Percentiles rank a stretch among this genome's conserved stretches.
Evolutionary conservation across 2,329 filamentous ascomycete genomes (phyloP).

Genomic region (Colletotrichum aenigma): DNA sequence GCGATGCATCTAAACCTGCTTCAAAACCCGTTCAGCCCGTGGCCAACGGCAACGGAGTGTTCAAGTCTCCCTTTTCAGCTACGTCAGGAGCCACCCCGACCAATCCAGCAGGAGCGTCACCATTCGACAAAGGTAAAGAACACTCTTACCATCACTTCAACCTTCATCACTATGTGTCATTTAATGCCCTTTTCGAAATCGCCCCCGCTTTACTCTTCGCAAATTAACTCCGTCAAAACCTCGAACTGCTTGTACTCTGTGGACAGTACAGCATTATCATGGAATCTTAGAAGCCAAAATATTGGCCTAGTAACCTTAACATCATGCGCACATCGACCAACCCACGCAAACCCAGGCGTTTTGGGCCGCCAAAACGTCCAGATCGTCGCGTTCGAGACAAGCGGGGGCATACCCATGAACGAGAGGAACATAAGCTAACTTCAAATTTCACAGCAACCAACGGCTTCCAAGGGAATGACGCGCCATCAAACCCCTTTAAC

Average conservation of each 20-base stretch:
- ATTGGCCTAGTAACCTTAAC: not conserved
- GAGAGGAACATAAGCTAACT: constrained; percentile 6
- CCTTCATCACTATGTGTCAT: not conserved
- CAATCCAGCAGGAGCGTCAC: not conserved
- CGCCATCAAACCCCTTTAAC: not conserved
- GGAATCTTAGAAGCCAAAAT: not conserved
- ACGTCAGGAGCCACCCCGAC: not conserved
- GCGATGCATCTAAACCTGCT: not conserved
- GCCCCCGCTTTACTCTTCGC: not conserved
- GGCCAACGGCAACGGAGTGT: not conserved
- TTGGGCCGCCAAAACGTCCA: not conserved
- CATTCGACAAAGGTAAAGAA: constrained; percentile 14
- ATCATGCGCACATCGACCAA: not conserved
- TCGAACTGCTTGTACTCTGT: not conserved
- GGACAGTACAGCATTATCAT: not conserved
- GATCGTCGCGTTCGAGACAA: not conserved
- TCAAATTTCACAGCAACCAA: not conserved
- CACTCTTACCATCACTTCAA: not conserved
- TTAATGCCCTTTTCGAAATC: not conserved
- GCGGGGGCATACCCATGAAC: not conserved
- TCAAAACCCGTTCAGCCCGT: not conserved
- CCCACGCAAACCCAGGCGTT: not conserved
- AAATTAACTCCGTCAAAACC: not conserved
- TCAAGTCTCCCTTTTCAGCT: not conserved
- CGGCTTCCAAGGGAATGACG: not conserved